Conservation (phyloP, 495 filamentous ascomycete species). For the Aspergillus mulundensis region DNA sequence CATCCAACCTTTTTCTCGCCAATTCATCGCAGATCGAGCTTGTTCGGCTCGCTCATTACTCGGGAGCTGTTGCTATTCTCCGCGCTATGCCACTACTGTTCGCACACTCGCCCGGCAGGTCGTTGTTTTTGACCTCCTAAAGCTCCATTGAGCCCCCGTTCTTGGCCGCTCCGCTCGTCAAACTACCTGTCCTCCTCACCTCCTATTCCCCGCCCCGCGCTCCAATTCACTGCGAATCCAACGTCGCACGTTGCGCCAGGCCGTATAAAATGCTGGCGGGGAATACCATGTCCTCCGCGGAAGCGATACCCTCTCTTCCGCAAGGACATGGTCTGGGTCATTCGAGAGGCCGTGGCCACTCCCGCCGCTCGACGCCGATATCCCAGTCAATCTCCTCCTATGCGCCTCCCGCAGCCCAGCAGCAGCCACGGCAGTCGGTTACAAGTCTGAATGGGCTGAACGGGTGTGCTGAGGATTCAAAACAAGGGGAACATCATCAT, state of each 20-base stretch:
- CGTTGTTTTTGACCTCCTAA: conserved; percentile 20
- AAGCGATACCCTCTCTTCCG: conserved; percentile 25
- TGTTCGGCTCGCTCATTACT: not conserved
- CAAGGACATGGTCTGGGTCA: conserved; percentile 32
- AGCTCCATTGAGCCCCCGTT: conserved; percentile 12
- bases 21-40: not conserved
- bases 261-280: conserved; percentile 40
- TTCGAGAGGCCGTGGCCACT: conserved; percentile 38
- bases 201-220: conserved; percentile 1
- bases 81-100: conserved; percentile 20
- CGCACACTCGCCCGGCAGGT: conserved; percentile 12
- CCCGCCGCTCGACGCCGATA: conserved; percentile 35
- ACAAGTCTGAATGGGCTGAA: conserved; percentile 20
- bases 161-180: conserved; percentile 8
- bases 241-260: conserved; percentile 3
- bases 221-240: conserved; percentile 11
- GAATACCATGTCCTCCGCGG: conserved; percentile 28
- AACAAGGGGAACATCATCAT: conserved; percentile 26
- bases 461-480: conserved; percentile 17
- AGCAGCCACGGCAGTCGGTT: conserved; percentile 16
- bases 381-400: conserved; percentile 24
- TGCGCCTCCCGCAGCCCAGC: conserved; percentile 17
- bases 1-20: not conserved
- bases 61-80: not conserved
- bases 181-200: conserved; percentile 11